Conservation (phyloP, 345 rosid genomes). For the Citrus inodora region DNA sequence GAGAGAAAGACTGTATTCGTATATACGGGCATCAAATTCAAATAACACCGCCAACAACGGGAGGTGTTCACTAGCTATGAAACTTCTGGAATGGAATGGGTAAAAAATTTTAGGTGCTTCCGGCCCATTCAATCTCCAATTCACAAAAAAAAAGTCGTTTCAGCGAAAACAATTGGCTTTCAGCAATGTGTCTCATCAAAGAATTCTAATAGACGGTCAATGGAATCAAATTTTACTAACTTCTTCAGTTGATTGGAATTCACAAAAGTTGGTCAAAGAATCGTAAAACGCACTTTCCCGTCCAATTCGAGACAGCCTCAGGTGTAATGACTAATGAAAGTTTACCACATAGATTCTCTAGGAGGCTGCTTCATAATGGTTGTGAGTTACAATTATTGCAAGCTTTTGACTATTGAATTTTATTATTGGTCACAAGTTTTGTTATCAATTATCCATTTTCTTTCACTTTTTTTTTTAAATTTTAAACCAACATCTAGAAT, state of each 20-base stretch:
- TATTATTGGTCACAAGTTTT: no score
- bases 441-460: no score
- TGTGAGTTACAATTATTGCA: background rate
- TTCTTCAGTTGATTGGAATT: slow-evolving; percentile 1
- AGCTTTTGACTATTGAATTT: no score
- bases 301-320: background rate
- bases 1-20: no score
- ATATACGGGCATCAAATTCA: no score
- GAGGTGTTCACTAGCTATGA: background rate
- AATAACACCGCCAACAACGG: no score
- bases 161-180: slow-evolving; percentile 5
- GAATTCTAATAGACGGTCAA: slow-evolving; percentile 1
- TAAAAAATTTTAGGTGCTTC: background rate
- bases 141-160: background rate
- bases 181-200: background rate
- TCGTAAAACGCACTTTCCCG: background rate
- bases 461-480: no score
- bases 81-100: background rate
- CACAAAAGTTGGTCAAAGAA: slow-evolving; percentile 6
- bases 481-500: no score
- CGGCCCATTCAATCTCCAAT: background rate
- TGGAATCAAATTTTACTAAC: background rate
- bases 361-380: background rate
- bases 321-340: no score
- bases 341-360: background rate